phyloP scores from a whole-genome alignment of 2,329 filamentous ascomycete genomes.

The Geosmithia flava region DNA sequence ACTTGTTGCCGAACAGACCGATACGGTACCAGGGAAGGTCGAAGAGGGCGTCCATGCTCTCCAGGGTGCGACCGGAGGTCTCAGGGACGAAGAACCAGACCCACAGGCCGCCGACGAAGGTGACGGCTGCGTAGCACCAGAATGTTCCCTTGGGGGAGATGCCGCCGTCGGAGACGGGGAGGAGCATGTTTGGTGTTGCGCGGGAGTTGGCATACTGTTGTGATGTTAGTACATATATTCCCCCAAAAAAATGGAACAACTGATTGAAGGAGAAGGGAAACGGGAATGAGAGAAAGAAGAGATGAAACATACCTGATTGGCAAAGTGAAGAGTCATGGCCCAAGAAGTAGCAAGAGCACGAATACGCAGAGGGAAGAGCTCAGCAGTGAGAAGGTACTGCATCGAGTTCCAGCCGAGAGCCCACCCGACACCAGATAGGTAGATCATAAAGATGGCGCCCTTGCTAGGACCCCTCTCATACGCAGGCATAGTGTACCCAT shows the following conservation, averaged over 20 bases:
- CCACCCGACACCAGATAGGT: constrained; percentile 56
- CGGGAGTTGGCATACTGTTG: constrained; percentile 62
- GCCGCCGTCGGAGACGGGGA: constrained; percentile 30
- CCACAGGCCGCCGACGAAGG: constrained; percentile 54
- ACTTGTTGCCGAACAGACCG: constrained; percentile 41
- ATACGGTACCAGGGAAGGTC: constrained; percentile 65
- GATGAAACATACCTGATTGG: constrained; percentile 29
- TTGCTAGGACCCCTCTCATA: constrained; percentile 44
- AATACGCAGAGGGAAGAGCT: constrained; percentile 65
- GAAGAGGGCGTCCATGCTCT: constrained; percentile 63
- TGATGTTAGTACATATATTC: neutral
- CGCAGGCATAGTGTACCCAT: constrained; percentile 13
- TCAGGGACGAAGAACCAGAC: constrained; percentile 64
- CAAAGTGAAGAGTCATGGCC: constrained; percentile 70
- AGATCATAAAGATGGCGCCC: constrained; percentile 63
- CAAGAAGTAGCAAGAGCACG: constrained; percentile 58
- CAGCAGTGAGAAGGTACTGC: constrained; percentile 68
- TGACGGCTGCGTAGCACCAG: constrained; percentile 62
- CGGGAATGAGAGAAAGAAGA: no score
- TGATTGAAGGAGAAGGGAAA: neutral
- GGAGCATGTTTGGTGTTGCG: constrained; percentile 63
- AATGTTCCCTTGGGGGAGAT: constrained; percentile 56
- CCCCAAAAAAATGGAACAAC: neutral
- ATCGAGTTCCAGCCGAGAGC: constrained; percentile 63
- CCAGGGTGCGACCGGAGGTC: constrained; percentile 52